Conservation (phyloP, 257 asterid species). For the Gentiana macrophylla region DNA sequence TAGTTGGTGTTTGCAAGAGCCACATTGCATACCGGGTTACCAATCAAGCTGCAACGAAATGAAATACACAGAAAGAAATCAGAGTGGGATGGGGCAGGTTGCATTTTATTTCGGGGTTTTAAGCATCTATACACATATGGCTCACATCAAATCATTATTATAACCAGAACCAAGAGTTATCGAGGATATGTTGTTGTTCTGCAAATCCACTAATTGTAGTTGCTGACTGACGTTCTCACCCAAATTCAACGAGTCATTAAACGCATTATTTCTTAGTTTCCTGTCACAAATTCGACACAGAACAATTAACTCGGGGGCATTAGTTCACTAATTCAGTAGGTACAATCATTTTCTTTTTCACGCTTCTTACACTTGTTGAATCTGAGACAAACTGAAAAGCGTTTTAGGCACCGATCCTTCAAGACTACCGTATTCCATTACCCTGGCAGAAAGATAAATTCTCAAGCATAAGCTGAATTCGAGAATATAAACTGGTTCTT, state of each 20-base stretch:
- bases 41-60: conserved; percentile 51
- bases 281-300: conserved; percentile 22
- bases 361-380: conserved; percentile 71
- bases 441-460: conserved; percentile 26
- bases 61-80: neutral
- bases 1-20: conserved; percentile 59
- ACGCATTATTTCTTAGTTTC: conserved; percentile 64
- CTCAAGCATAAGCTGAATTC: conserved; percentile 7
- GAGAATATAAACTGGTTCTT: conserved; percentile 6
- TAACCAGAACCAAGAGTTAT: conserved; percentile 62
- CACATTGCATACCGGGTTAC: conserved; percentile 77
- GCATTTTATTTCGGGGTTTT: neutral
- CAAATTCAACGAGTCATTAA: conserved; percentile 56
- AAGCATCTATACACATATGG: neutral
- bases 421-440: conserved; percentile 59
- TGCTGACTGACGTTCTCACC: conserved; percentile 50
- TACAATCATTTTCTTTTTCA: neutral
- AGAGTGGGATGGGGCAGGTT: neutral
- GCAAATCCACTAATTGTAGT: conserved; percentile 61
- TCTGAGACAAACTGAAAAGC: conserved; percentile 60
- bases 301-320: neutral
- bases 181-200: conserved; percentile 59
- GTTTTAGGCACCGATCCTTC: conserved; percentile 59
- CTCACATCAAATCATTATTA: conserved; percentile 62
- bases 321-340: neutral